phyloP scores from a whole-genome alignment of 176 grass and related monocot species.

The Puya raimondii region DNA sequence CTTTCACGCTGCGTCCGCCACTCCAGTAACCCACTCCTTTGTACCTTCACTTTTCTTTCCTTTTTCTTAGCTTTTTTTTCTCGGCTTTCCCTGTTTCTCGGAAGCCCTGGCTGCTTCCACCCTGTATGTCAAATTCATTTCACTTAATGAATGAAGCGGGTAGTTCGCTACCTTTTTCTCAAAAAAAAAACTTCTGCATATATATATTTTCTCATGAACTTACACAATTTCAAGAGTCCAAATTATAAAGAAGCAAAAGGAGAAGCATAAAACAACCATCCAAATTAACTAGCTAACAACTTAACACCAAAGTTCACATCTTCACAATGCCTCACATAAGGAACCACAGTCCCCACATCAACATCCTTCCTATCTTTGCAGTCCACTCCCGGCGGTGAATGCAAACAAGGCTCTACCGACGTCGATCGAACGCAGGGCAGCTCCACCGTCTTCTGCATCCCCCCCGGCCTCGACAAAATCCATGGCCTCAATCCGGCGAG shows the following conservation, averaged over 20 bases:
- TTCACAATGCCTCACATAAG: conserved; percentile 76
- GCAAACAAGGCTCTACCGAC: conserved; percentile 89
- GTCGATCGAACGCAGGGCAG: conserved; percentile 50
- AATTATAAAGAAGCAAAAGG: background rate
- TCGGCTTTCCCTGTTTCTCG: too few species aligned
- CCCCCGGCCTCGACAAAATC: conserved; percentile 59
- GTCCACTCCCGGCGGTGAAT: conserved; percentile 54
- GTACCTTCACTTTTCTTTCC: too few species aligned
- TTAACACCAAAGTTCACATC: conserved; percentile 67
- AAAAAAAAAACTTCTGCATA: too few species aligned
- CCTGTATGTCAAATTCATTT: too few species aligned
- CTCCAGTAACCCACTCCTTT: too few species aligned
- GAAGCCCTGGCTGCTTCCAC: too few species aligned
- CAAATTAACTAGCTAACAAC: conserved; percentile 44
- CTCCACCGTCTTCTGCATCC: conserved; percentile 41
- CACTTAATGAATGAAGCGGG: too few species aligned
- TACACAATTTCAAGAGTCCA: background rate
- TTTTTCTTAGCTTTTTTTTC: too few species aligned
- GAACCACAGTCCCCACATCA: conserved; percentile 43
- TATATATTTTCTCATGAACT: background rate
- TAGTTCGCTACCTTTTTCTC: too few species aligned
- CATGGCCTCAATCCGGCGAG: conserved; percentile 78
- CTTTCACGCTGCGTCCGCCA: too few species aligned
- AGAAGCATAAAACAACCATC: background rate
- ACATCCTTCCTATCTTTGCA: conserved; percentile 54